Evolutionary conservation across 306 rosid species (phyloP), one percentile per base, ranked within the genome.

Genomic region (Fragaria ananassa): DNA sequence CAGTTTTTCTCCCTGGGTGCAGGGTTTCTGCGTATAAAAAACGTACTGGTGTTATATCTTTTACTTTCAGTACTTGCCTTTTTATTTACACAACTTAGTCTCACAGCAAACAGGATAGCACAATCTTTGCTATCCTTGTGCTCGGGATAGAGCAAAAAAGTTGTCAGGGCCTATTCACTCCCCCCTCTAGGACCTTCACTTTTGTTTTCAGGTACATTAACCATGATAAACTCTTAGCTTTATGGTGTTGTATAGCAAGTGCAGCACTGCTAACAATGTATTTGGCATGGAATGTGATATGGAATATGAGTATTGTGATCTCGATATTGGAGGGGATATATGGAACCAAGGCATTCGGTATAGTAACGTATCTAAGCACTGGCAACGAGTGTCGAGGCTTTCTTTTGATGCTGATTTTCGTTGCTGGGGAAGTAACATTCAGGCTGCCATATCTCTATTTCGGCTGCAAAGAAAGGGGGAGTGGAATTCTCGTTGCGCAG

Each of bases 221-320:
- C 58, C 18, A 49, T 35, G 46, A 8, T 70, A 1, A 68, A 35
- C 34, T 23, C 53, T 74, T 69, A 51, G 18, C 68, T 37, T 66
- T 65, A 27, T 35, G 87, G 47, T 75, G 74, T 45, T 62, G 72
- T 66, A 1, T 82, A 18, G 69, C 72, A 15, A 6, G 83, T 63
- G 66, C 44, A 53, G 78, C 62, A 54, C 66, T 88, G 49, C 69
- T 87, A 5, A 76, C 70, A 51, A 72, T 81, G 17, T 86, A 85
- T 76, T 73, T 85, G 79, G 88, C 86, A 72, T 83, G 91, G 89
- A 86, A 85, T 71, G 80, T 86, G 35, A 50, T 75, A 56, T 88
- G 94, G 90, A 88, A 88, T 27, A 77, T 86, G 90, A 81, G 92
- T 50, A 62, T 88, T 74, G 91, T 86, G 50, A 75, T 89, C 35